Base-by-base conservation (phyloP, 75 land plant species). In the Larix kaempferi region DNA sequence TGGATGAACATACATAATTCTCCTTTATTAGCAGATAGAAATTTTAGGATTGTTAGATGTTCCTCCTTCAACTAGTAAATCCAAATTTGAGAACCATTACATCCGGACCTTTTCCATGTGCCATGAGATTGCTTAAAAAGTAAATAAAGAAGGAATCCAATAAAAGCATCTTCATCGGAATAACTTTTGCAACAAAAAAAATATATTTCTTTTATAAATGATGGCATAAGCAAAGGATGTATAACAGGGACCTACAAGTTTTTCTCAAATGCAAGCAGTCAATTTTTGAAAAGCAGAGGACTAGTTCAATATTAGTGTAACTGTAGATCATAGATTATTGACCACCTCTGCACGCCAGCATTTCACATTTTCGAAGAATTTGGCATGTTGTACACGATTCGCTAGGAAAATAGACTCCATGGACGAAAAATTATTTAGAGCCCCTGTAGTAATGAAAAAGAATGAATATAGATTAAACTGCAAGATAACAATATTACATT, bases 371-470 rank as follows among this genome's bases (percentile, higher is more conserved):
- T 72, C 17, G 62, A 76, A 76, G 16, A 26, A 76, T 29, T 17
- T 59, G 61, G 62, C n/a, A 76, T 76, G 77, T 27, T 76, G 59
- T 56, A 3, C 35, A 17, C 33, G 41, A 76, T 76, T 59, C 37
- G 65, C 61, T 58, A 76, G 60, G 44, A 76, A 57, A 19, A 61
- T 61, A 16, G 77, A 76, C 65, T 61, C 77, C 15, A 76, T 76
- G 39, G 56, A 37, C 44, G 77, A 76, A 37, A 57, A 57, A 25
- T 76, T 76, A 61, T 76, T 76, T 61, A 76, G 25, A 16, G 29
- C 44, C 21, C 49, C 77, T 76, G 77, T 8, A 54, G 62, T 7
- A 60, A 60, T 3, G 10, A 55, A 57, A 59, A 76, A 11, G 3
- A n/a, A 54, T 44, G 17, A 52, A 26, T 49, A n/a, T 35, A 49